Percentiles rank a stretch among this genome's conserved stretches.
phyloP scores from a whole-genome alignment of 331 rosid genomes.

The Malus hybrid region DNA sequence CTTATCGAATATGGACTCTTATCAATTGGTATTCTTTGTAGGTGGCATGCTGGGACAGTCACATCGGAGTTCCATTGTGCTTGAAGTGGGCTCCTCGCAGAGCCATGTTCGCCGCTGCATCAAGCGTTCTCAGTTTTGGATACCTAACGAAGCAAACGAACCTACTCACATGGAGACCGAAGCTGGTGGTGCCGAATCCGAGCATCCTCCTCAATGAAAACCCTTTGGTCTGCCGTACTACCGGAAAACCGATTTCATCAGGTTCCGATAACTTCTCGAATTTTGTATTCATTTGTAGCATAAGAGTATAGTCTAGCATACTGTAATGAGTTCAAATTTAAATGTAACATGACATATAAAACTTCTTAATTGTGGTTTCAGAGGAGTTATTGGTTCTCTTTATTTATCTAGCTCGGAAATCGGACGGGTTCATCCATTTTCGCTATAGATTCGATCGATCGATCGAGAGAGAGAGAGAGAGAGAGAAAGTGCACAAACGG shows the following conservation, averaged over 20 bases:
- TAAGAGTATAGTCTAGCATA: background rate
- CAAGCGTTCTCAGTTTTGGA: conserved; percentile 88
- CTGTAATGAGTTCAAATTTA: background rate
- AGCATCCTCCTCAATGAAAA: conserved; percentile 29
- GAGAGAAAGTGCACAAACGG: too few species aligned
- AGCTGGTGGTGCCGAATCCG: conserved; percentile 26
- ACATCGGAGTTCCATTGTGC: conserved; percentile 81
- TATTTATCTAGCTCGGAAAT: too few species aligned
- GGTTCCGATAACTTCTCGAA: background rate
- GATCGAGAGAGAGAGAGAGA: too few species aligned
- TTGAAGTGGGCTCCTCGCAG: conserved; percentile 94
- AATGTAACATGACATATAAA: background rate
- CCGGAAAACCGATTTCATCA: background rate
- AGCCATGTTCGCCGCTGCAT: conserved; percentile 90
- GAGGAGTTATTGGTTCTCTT: too few species aligned
- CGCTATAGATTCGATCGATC: too few species aligned
- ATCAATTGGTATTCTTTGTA: background rate
- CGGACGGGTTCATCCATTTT: too few species aligned
- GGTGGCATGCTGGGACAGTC: conserved; percentile 87
- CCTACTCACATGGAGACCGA: conserved; percentile 25
- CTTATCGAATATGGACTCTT: too few species aligned
- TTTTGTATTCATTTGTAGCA: background rate
- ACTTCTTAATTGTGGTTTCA: background rate
- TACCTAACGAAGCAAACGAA: conserved; percentile 41
- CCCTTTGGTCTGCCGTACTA: too few species aligned